Evolutionary conservation across 495 filamentous ascomycete species (phyloP).

Genomic region (Monascus purpureus): DNA sequence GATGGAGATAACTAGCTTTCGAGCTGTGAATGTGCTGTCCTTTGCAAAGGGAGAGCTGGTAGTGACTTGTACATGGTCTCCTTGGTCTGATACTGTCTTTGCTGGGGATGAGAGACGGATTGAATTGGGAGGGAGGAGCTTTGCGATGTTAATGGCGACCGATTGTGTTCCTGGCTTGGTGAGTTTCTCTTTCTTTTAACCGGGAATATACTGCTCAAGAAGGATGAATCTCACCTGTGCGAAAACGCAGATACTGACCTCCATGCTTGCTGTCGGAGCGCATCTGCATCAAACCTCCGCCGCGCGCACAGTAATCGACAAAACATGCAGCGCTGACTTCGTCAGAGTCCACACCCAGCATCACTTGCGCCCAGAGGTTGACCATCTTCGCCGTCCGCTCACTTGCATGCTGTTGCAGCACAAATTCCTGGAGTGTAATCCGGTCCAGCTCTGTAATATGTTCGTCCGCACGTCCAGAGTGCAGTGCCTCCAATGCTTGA

Average conservation of each 20-base stretch:
- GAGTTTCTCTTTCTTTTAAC: too few relatives aligned
- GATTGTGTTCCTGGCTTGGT: conserved; percentile 21
- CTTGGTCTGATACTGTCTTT: too few relatives aligned
- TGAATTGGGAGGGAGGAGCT: conserved; percentile 6
- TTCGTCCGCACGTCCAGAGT: too few relatives aligned
- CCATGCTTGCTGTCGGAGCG: conserved; percentile 26
- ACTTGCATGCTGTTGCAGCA: conserved; percentile 9
- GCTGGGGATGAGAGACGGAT: conserved; percentile 13
- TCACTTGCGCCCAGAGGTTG: conserved; percentile 24
- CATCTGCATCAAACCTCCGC: conserved; percentile 24
- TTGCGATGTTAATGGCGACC: conserved; percentile 13
- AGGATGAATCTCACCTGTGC: too few relatives aligned
- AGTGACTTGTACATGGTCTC: too few relatives aligned
- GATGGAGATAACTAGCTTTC: conserved; percentile 22
- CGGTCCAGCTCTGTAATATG: conserved; percentile 12
- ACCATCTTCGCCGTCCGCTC: conserved; percentile 11
- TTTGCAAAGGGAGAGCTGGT: neutral
- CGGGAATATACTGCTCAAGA: too few relatives aligned
- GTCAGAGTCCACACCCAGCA: conserved; percentile 27
- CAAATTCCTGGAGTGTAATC: conserved; percentile 17
- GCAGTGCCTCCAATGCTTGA: too few relatives aligned
- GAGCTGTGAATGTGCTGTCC: conserved; percentile 9
- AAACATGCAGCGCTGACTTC: conserved; percentile 34
- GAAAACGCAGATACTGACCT: conserved; percentile 28
- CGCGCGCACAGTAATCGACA: conserved; percentile 34